Evolutionary conservation across 1,139 yeast species (phyloP), one percentile per base, ranked within the genome.

Genomic region (Groenewaldozyma sp.): DNA sequence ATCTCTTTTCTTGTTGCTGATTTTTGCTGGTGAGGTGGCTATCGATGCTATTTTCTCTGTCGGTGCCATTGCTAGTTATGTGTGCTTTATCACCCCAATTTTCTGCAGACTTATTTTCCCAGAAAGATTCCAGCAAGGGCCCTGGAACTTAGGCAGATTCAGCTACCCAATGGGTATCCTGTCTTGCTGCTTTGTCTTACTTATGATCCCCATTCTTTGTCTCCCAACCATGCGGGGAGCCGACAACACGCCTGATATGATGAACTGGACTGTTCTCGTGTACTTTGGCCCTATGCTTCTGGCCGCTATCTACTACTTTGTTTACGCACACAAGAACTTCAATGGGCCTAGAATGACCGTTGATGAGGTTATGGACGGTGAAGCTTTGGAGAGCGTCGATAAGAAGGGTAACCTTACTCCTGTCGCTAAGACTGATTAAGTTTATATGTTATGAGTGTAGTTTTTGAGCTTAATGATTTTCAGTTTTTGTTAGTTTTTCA

Each of bases 31-130:
- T 32, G 74, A 71, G 41, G 67, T 73, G 11, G 82, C 86, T 31
- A 75, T 80, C 50, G 79, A 76, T 35, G 87, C 88, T 31, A 75
- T 78, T 39, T 80, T 80, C 60, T 76, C 82, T 1, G 82, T 80
- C 31, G 84, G 84, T 39, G 87, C 84, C 38, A 78, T 79, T 53
- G 73, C 82, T 16, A 79, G 82, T 0, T 78, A 78, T 51, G 70
- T 79, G 45, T 78, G 86, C 1, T 80, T 79, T 56, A 69, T 77
- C 7, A 63, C 76, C 49, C 87, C 88, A 14, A 74, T 80, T 6
- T 53, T 75, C 4, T 66, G 79, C 47, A 74, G 78, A 52, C 50
- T 59, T 16, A 68, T 68, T 49, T 70, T 79, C 14, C 62, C 71
- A 42, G 60, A 70, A 10, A 62, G 68, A 2, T 80, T 79, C 61